Evolutionary conservation across 1,139 yeast genomes (phyloP).

Genomic region (Magnusiomyces fungicola): DNA sequence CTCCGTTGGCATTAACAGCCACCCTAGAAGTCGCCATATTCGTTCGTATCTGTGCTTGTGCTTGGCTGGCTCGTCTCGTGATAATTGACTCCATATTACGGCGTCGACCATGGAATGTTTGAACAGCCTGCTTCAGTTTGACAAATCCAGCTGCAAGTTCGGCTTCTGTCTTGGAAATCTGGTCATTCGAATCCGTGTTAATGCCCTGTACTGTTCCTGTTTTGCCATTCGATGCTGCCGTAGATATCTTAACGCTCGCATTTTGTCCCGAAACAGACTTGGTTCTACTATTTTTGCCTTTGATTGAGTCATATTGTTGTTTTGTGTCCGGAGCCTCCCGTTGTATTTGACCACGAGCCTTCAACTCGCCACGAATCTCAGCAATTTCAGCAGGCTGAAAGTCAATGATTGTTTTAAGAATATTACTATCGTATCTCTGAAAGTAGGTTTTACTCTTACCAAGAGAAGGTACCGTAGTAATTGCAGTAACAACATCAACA

Average conservation of each 20-base stretch:
- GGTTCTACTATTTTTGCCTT: too few species aligned
- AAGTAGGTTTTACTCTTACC: neutral
- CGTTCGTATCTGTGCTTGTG: neutral
- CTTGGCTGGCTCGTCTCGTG: neutral
- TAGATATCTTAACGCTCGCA: too few species aligned
- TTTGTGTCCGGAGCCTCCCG: too few species aligned
- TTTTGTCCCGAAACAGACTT: too few species aligned
- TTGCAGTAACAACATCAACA: neutral
- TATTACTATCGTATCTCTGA: neutral
- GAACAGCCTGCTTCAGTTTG: slow-evolving; percentile 41
- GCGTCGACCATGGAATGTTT: slow-evolving; percentile 33
- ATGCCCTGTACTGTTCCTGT: too few species aligned
- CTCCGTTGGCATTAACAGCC: neutral
- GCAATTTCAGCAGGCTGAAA: neutral
- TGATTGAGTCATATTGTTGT: too few species aligned
- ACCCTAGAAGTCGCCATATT: neutral
- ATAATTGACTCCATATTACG: slow-evolving; percentile 3
- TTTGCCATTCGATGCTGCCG: too few species aligned
- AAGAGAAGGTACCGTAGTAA: slow-evolving; percentile 1
- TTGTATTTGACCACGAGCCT: too few species aligned
- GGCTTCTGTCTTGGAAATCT: slow-evolving; percentile 39
- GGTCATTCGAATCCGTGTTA: too few species aligned
- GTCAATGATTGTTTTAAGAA: neutral
- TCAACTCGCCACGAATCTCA: neutral
- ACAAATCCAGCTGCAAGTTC: slow-evolving; percentile 41